These are phyloP conservation scores for Boechera retrofracta DNA, from an alignment of 345 rosid species.

Conservation along the genomic window DNA sequence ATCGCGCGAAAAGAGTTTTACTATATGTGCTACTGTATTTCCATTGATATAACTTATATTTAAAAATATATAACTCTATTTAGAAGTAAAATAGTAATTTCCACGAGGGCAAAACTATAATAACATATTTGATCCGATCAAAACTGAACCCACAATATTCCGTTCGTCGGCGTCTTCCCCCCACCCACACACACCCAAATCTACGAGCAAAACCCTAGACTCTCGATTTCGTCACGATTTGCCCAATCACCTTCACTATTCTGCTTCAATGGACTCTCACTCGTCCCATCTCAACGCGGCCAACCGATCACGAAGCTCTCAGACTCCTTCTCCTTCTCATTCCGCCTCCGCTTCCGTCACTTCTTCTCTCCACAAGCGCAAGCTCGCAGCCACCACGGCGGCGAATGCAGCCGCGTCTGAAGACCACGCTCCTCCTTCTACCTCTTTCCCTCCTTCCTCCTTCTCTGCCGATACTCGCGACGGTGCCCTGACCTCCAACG, in stretches of 20 bases:
- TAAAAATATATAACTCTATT: no score
- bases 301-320: conserved; percentile 75
- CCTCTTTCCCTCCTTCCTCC: conserved; percentile 77
- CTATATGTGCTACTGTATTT: no score
- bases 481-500: conserved; percentile 89
- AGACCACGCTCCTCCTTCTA: conserved; percentile 69
- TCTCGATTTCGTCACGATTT: conserved; percentile 26
- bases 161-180: conserved; percentile 15
- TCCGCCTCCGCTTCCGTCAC: conserved; percentile 97
- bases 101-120: no score
- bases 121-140: not conserved
- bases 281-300: conserved; percentile 81
- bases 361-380: conserved; percentile 93
- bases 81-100: no score
- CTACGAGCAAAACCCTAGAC: conserved; percentile 35
- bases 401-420: conserved; percentile 68
- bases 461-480: conserved; percentile 95
- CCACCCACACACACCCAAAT: not conserved
- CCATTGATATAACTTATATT: no score
- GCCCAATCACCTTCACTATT: conserved; percentile 14
- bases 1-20: no score
- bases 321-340: conserved; percentile 96
- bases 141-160: not conserved
- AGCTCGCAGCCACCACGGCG: conserved; percentile 64
- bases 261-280: conserved; percentile 61